phyloP scores from a whole-genome alignment of 352 stramenopile species.

The Globisporangium paroecandrum region DNA sequence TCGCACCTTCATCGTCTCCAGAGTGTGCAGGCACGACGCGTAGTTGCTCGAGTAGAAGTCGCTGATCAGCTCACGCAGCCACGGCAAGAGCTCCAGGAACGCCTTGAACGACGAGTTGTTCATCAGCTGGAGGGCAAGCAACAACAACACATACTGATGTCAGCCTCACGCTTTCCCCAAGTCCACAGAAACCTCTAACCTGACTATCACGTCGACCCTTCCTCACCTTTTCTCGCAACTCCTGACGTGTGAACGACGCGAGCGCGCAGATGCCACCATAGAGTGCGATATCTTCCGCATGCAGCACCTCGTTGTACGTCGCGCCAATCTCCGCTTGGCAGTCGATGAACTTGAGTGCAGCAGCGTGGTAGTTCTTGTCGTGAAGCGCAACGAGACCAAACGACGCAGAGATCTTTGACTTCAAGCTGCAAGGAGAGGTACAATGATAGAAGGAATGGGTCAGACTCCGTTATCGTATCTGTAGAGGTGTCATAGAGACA shows the following conservation, averaged over 20 bases:
- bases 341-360: constrained; percentile 77
- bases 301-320: constrained; percentile 81
- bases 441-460: neutral
- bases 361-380: constrained; percentile 77
- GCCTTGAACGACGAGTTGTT: constrained; percentile 87
- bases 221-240: constrained; percentile 70
- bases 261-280: constrained; percentile 86
- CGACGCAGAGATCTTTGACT: constrained; percentile 75
- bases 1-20: constrained; percentile 72
- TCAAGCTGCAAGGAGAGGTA: constrained; percentile 36
- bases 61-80: constrained; percentile 83
- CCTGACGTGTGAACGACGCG: constrained; percentile 77
- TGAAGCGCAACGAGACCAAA: constrained; percentile 79
- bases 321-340: constrained; percentile 76
- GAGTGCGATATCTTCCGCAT: constrained; percentile 84
- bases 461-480: neutral
- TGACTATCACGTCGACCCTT: neutral
- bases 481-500: neutral
- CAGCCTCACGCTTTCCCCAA: neutral
- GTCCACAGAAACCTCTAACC: neutral
- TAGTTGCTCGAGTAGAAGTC: constrained; percentile 90
- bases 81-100: constrained; percentile 84
- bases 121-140: constrained; percentile 47
- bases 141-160: neutral
- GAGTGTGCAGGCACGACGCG: constrained; percentile 64